Evolutionary conservation across 2,329 filamentous ascomycete genomes (phyloP), one percentile per base, ranked within the genome.

Genomic region (Xylaria polymorpha): DNA sequence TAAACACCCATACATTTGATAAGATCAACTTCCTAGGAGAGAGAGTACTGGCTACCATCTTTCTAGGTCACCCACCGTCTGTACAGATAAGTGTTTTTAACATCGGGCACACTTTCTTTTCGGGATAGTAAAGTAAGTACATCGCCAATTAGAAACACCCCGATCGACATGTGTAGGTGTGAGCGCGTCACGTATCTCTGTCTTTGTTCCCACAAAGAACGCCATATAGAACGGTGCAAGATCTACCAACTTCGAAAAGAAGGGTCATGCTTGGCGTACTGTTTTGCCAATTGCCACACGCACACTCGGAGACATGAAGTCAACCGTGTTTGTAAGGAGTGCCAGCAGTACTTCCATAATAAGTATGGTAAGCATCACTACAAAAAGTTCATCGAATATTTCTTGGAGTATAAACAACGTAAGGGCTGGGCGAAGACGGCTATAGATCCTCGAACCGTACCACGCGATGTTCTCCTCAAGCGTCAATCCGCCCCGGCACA

Each of bases 151-250:
- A 20, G 5, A 29, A 7, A 48, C 37, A 32, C 32, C 18, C 9
- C 12, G 50, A 15, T 46, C 63, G 70, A 59, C 25, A 75, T 74
- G 72, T 77, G 75, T 48, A 64, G 61, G 8, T 77, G 76, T 37
- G 56, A 61, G 51, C 70, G 67, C 22, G 50, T 57, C 8, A 74
- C 73, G 2, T 61, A 68, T 35, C 63, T 73, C 22, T 75, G 71
- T 60, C 58, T 53, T n/a, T 77, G 76, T n/a, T 43, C 69, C 5
- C 76, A 77, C 64, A 75, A 74, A 43, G 71, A 76, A 53, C 62
- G 72, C 4, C 61, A 59, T 9, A 29, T 69, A 32, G 39, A 71
- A 10, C 62, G 64, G 10, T 77, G 76, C 41, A 70, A 67, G 59
- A 22, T 67, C 8, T 72, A 73, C 39, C 60, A 72, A 5, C 64